Evolutionary conservation across 352 stramenopile genomes (phyloP), one percentile per base, ranked within the genome.

Genomic region (Hyaloperonospora brassicae): DNA sequence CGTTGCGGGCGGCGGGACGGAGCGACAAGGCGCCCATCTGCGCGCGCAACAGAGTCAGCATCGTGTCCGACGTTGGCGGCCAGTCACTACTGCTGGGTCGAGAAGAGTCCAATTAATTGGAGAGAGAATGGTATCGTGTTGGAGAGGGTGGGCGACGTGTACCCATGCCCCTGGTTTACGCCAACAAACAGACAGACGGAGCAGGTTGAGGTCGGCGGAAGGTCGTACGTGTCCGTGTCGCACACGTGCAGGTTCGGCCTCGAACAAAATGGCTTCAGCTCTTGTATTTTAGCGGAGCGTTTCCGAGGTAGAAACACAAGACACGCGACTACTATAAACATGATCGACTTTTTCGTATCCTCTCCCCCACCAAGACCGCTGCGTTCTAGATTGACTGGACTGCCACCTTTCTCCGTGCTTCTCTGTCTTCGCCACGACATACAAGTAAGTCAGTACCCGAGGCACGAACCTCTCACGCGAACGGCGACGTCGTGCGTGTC

Each of bases 401-500:
- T 31, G 17, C 11, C 34, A 47, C 23, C 3, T 30, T 17, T 41
- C 24, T 45, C 49, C 58, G 48, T 21, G 5, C 43, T 52, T 62
- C 45, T 9, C 13, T 21, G 5, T 11, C n/a, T 42, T 42, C 35
- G 12, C 57, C 53, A 70, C 49, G 47, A 66, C 58, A 66, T 66
- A 44, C 47, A 66, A 62, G 49, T 17, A 17, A 17, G 17, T 17
- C 0, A 0, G 17, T 60, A 53, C 24, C 38, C 40, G 10, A 9
- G 39, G n/a, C 9, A 14, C 17, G 4, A 1, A 35, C 12, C 6
- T 41, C 50, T 70, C 48, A 84, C 22, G 65, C 64, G 63, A 92
- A 92, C 1, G 82, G 82, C n/a, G 77, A 87, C 25, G 73, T 74
- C 21, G 77, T 92, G 44, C 79, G 77, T 11, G 64, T 76, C 64